phyloP scores from a whole-genome alignment of 495 filamentous ascomycete species.

The Penicillium flavigenum region DNA sequence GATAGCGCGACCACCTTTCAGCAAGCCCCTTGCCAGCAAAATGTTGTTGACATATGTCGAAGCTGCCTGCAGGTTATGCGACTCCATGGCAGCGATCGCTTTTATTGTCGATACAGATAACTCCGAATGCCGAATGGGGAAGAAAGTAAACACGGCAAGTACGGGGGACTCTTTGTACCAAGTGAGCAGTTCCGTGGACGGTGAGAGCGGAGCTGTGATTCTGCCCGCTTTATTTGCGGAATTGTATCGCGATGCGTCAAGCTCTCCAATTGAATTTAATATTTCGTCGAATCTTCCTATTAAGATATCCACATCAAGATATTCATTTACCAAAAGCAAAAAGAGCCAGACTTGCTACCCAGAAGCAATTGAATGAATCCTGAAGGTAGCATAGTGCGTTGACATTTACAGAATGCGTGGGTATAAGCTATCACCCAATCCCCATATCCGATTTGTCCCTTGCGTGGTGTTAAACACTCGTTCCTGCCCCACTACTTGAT shows the following conservation, averaged over 20 bases:
- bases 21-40: constrained; percentile 80
- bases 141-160: constrained; percentile 48
- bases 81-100: constrained; percentile 58
- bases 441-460: not conserved
- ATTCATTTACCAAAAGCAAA: not conserved
- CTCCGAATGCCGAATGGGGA: constrained; percentile 36
- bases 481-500: not conserved
- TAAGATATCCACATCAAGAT: not conserved
- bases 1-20: constrained; percentile 80
- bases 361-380: not conserved
- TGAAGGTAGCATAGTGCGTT: not conserved
- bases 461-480: constrained; percentile 2
- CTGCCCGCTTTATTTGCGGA: constrained; percentile 1
- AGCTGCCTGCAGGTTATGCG: constrained; percentile 78
- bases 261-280: no score
- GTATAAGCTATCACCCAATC: not conserved
- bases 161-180: constrained; percentile 17
- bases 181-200: constrained; percentile 12
- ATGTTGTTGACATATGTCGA: constrained; percentile 97
- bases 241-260: not conserved
- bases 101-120: constrained; percentile 18
- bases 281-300: not conserved
- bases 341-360: not conserved
- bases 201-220: not conserved
- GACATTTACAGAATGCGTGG: not conserved